Evolutionary conservation across 1,284 basidiomycete species (phyloP).

Genomic region (Marasmius tenuissimus): DNA sequence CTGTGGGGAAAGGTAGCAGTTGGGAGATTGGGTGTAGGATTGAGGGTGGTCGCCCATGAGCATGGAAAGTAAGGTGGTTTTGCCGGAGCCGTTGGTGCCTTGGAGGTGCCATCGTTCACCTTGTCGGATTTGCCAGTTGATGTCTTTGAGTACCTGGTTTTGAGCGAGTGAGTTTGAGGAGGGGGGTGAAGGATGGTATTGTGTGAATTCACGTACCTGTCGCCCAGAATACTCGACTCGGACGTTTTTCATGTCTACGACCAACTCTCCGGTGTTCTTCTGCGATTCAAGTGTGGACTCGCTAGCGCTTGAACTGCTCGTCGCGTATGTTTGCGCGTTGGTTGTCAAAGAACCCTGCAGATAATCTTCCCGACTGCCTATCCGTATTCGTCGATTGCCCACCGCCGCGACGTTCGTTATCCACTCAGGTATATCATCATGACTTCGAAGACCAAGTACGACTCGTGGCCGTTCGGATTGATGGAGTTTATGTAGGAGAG

Average conservation of each 20-base stretch:
- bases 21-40: constrained; percentile 71
- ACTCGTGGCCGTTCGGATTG: constrained; percentile 52
- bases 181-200: neutral
- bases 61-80: constrained; percentile 92
- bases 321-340: constrained; percentile 10
- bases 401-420: constrained; percentile 76
- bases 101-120: constrained; percentile 88
- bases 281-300: neutral
- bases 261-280: constrained; percentile 28
- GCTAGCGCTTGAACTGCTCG: neutral
- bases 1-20: constrained; percentile 37
- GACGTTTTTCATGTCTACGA: constrained; percentile 67
- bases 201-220: constrained; percentile 38
- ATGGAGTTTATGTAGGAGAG: constrained; percentile 64
- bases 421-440: constrained; percentile 83
- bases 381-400: constrained; percentile 42
- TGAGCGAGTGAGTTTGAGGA: neutral
- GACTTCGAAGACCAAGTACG: constrained; percentile 78
- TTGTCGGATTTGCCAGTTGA: constrained; percentile 78
- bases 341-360: constrained; percentile 27
- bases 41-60: constrained; percentile 95
- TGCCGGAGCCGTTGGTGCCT: constrained; percentile 91
- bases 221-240: constrained; percentile 71
- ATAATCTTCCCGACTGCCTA: constrained; percentile 40
- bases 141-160: constrained; percentile 66